Evolutionary conservation across 331 rosid genomes (phyloP).

Genomic region (Arachis monticola): DNA sequence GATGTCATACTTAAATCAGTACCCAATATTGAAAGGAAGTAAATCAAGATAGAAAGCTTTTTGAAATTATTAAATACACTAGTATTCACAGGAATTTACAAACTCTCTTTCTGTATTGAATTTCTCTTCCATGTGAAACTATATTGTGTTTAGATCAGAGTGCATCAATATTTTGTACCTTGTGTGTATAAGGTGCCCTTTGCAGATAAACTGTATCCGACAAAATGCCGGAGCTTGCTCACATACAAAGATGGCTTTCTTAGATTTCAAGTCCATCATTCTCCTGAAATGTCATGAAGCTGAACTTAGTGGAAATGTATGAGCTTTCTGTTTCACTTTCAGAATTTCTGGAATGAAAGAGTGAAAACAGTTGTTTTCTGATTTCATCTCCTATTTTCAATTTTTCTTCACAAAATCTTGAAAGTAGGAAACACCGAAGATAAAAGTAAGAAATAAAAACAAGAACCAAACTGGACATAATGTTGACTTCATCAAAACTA

Average conservation of each 20-base stretch:
- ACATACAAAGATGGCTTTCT: slow-evolving; percentile 75
- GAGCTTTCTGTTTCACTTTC: too few species aligned
- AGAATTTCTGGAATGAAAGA: too few species aligned
- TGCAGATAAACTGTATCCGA: slow-evolving; percentile 79
- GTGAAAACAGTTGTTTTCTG: too few species aligned
- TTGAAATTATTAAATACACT: neutral
- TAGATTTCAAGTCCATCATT: slow-evolving; percentile 78
- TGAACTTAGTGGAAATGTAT: slow-evolving; percentile 25
- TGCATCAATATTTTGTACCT: slow-evolving; percentile 51
- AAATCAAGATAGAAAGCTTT: slow-evolving; percentile 4
- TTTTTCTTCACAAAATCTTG: too few species aligned
- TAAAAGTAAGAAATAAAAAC: too few species aligned
- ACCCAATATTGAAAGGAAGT: slow-evolving; percentile 20
- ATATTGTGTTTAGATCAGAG: neutral
- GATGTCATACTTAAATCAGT: slow-evolving; percentile 43
- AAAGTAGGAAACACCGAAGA: too few species aligned
- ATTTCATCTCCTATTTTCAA: too few species aligned
- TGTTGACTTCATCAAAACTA: slow-evolving; percentile 15
- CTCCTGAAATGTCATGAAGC: slow-evolving; percentile 62
- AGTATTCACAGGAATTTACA: slow-evolving; percentile 16
- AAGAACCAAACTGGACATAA: neutral
- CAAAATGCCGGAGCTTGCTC: slow-evolving; percentile 68
- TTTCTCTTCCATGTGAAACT: slow-evolving; percentile 19
- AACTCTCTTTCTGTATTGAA: slow-evolving; percentile 15
- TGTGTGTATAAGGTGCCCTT: slow-evolving; percentile 73